Evolutionary conservation across 2,329 filamentous ascomycete genomes (phyloP).

Genomic region (Paecilomyces formosus): DNA sequence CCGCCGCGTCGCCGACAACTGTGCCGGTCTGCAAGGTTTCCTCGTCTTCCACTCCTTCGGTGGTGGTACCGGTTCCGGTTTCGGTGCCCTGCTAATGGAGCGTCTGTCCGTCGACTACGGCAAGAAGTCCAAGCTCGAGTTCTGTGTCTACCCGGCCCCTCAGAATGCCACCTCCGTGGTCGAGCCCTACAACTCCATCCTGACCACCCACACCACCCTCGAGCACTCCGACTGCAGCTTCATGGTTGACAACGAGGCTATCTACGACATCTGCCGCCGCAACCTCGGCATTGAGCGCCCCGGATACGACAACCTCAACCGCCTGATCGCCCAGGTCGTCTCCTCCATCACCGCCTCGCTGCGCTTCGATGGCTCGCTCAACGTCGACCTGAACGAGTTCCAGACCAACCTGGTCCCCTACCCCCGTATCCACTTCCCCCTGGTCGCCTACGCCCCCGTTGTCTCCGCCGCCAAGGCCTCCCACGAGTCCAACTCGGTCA

Average conservation of each 20-base stretch:
- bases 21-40: conserved; percentile 96
- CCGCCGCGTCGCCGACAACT: conserved; percentile 95
- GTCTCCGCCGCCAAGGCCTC: conserved; percentile 92
- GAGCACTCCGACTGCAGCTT: conserved; percentile 99
- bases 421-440: conserved; percentile 97
- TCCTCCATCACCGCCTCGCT: conserved; percentile 98
- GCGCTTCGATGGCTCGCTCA: conserved; percentile 96
- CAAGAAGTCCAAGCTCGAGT: conserved; percentile 99
- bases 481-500: conserved; percentile 95
- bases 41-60: conserved; percentile 99
- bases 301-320: conserved; percentile 98
- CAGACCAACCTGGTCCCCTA: conserved; percentile 99
- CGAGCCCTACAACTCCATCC: conserved; percentile 99
- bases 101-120: conserved; percentile 97
- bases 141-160: conserved; percentile 97
- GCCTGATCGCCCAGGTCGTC: conserved; percentile 96
- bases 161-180: conserved; percentile 96
- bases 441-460: conserved; percentile 91
- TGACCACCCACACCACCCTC: conserved; percentile 97
- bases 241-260: conserved; percentile 99
- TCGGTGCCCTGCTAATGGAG: conserved; percentile 97
- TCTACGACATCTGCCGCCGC: conserved; percentile 98
- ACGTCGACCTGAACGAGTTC: conserved; percentile 99
- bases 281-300: conserved; percentile 96
- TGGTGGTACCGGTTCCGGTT: conserved; percentile 96